phyloP scores from a whole-genome alignment of 345 rosid genomes.

The Streptanthus diversifolius region DNA sequence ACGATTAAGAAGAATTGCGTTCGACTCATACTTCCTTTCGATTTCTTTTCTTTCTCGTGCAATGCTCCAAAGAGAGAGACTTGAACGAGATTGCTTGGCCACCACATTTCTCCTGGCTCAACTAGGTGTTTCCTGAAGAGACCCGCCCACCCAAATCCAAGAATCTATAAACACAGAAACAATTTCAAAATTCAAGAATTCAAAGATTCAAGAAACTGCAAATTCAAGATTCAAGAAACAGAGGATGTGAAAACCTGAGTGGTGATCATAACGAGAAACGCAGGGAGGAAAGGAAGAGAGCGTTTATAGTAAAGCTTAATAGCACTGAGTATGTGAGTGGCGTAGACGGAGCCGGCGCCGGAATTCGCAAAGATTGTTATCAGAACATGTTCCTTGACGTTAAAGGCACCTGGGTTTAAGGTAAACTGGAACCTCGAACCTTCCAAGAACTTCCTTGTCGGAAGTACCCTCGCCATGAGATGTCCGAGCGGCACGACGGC shows the following conservation, averaged over 20 bases:
- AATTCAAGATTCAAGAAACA: conserved; percentile 1
- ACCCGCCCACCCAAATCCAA: conserved; percentile 94
- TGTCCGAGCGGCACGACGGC: conserved; percentile 80
- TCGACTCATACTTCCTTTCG: conserved; percentile 44
- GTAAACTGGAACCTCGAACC: conserved; percentile 52
- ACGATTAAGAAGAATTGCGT: conserved; percentile 67
- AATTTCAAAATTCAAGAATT: background rate
- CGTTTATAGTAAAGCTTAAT: conserved; percentile 65
- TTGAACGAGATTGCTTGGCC: conserved; percentile 74
- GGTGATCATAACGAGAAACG: conserved; percentile 66
- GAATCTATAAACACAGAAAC: conserved; percentile 38
- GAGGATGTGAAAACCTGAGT: conserved; percentile 56
- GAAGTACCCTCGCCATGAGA: conserved; percentile 55
- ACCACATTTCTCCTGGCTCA: conserved; percentile 96
- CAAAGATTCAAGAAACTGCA: background rate
- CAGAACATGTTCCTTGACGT: conserved; percentile 82
- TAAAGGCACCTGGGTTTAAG: conserved; percentile 80
- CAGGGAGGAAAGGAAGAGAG: conserved; percentile 53
- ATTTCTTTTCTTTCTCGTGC: conserved; percentile 58
- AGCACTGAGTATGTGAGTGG: conserved; percentile 66
- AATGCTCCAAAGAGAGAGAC: conserved; percentile 87
- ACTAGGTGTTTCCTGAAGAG: conserved; percentile 67
- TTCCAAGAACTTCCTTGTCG: conserved; percentile 41
- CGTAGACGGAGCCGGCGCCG: conserved; percentile 78
- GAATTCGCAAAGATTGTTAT: conserved; percentile 78